Evolutionary conservation across 768 basidiomycete genomes (phyloP).

Genomic region (Pholiota microspora): DNA sequence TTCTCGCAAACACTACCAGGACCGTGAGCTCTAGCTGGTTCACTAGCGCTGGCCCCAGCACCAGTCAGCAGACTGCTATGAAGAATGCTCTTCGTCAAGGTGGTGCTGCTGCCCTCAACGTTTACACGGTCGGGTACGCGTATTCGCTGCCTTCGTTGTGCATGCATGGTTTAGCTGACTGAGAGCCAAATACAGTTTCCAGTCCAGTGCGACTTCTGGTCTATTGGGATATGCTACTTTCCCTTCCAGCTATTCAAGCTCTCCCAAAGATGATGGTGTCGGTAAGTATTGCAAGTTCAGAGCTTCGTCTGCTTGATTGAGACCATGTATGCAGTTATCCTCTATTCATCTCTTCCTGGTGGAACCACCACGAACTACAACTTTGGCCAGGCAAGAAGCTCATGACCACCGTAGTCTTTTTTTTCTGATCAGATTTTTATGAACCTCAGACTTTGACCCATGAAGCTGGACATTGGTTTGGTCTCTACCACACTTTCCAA

Average conservation of each 20-base stretch:
- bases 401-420: too few species aligned
- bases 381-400: conserved; percentile 32
- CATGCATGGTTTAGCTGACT: not conserved
- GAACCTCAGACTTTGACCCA: conserved; percentile 41
- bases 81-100: conserved; percentile 45
- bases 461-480: conserved; percentile 60
- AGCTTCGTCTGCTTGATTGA: not conserved
- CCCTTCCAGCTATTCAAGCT: conserved; percentile 38
- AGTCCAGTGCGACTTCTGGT: conserved; percentile 33
- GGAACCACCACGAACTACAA: conserved; percentile 43
- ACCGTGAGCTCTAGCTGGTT: conserved; percentile 49
- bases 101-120: conserved; percentile 37
- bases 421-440: not conserved
- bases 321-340: conserved; percentile 25
- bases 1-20: conserved; percentile 38
- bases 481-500: conserved; percentile 60
- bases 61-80: conserved; percentile 42
- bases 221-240: conserved; percentile 56
- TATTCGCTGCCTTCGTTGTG: not conserved
- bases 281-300: conserved; percentile 5
- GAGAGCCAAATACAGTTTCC: conserved; percentile 16
- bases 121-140: conserved; percentile 49
- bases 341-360: conserved; percentile 40
- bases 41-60: conserved; percentile 35
- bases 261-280: conserved; percentile 48